Evolutionary conservation across 768 basidiomycete species (phyloP).

Genomic region (Mrakia frigida): DNA sequence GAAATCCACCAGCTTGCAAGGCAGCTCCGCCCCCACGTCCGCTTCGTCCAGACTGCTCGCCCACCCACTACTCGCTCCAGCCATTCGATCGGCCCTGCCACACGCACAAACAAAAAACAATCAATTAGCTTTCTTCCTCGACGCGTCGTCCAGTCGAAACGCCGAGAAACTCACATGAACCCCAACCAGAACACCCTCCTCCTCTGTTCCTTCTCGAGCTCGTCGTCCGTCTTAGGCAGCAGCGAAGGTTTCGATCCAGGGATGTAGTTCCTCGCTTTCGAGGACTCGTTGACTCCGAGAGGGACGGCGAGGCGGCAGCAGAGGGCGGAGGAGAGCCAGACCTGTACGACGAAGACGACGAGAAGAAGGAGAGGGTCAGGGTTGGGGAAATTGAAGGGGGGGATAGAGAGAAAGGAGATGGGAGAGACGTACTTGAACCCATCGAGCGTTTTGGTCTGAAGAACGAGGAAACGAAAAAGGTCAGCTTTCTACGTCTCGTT

Average conservation of each 20-base stretch:
- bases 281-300: slow-evolving; percentile 20
- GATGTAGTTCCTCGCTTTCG: neutral
- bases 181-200: slow-evolving; percentile 28
- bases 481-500: neutral
- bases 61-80: slow-evolving; percentile 21
- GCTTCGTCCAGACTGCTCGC: slow-evolving; percentile 27
- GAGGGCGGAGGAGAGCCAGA: slow-evolving; percentile 21
- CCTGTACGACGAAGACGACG: too few relatives aligned
- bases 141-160: neutral
- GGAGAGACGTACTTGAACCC: slow-evolving; percentile 4
- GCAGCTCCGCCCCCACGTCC: slow-evolving; percentile 24
- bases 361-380: too few relatives aligned
- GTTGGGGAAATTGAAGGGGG: too few relatives aligned
- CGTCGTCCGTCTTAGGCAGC: slow-evolving; percentile 20
- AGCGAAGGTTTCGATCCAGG: slow-evolving; percentile 24
- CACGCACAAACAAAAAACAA: neutral
- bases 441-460: slow-evolving; percentile 15
- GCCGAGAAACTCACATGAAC: slow-evolving; percentile 10
- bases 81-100: slow-evolving; percentile 8
- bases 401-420: too few relatives aligned
- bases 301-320: slow-evolving; percentile 17
- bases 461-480: neutral
- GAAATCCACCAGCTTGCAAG: slow-evolving; percentile 6
- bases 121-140: too few relatives aligned
- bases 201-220: slow-evolving; percentile 21